Evolutionary conservation across 2,329 filamentous ascomycete species (phyloP), one percentile per base, ranked within the genome.

Genomic region (Aspergillus cejpii): DNA sequence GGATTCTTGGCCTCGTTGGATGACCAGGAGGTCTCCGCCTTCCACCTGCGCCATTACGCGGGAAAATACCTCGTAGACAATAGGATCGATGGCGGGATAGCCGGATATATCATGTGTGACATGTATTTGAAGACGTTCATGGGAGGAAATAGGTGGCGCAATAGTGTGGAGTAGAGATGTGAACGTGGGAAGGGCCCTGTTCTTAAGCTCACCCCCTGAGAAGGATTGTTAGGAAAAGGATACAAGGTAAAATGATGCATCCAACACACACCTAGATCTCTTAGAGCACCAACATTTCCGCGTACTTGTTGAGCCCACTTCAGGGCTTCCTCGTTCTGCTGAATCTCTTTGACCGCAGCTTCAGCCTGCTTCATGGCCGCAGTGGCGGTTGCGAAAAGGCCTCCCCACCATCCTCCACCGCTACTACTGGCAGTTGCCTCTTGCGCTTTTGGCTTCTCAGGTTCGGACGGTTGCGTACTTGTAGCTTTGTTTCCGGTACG

Each of bases 41-140:
- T 98, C 92, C 37, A 98, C 92, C 71, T 98, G 92, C n/a, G 89
- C 80, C 92, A 98, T 98, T 60, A 98, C 90, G 42, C 89, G 84
- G 44, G 85, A 85, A 72, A 98, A 98, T 52, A 92, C 89, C 46
- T 79, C 79, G 69, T 97, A 88, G 58, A 97, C 87, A 43, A 96
- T 78, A 14, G 91, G 89, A 64, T 97, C 91, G 56, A 98, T 81
- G 14, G 88, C 91, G 2, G 92, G 92, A 65, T 98, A 98, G 56
- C 88, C 88, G 55, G 89, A 83, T 34, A 98, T 80, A 66, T 97
- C 92, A 73, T 98, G 92, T 6, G 91, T 95, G 52, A 92, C 94
- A 72, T 98, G 92, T 59, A 98, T 97, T 59, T 94, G 85, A 6
- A 98, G 84, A 39, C 91, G 87, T 71, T 98, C 92, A 70, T 98